Percentiles rank a stretch among this genome's conserved stretches.
These are phyloP conservation scores for Marasmius oreades DNA, from an alignment of 1,284 basidiomycete species.

Conservation along the genomic window DNA sequence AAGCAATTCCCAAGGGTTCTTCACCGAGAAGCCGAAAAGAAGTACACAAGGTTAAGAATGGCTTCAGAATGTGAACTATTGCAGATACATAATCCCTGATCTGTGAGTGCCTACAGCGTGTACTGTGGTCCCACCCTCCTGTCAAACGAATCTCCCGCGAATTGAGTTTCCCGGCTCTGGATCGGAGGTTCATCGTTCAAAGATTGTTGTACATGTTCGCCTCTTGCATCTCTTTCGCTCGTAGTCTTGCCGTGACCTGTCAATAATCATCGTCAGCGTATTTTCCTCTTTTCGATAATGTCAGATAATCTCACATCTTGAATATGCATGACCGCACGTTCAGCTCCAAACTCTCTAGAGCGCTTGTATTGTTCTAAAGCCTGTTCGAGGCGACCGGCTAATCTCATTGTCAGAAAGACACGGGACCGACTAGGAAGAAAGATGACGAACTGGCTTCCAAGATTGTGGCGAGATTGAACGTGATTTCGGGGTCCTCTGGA, in stretches of 20 bases:
- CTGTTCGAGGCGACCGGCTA: slow-evolving; percentile 78
- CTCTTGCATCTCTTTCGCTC: slow-evolving; percentile 61
- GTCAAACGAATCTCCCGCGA: too few relatives aligned
- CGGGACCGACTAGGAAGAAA: slow-evolving; percentile 22
- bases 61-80: too few relatives aligned
- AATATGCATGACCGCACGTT: slow-evolving; percentile 82
- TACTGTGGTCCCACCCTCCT: too few relatives aligned
- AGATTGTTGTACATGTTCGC: slow-evolving; percentile 20
- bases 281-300: background rate
- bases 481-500: slow-evolving; percentile 92
- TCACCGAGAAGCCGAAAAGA: too few relatives aligned
- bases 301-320: slow-evolving; percentile 59
- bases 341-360: slow-evolving; percentile 75
- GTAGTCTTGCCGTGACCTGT: slow-evolving; percentile 79
- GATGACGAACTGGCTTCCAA: slow-evolving; percentile 75
- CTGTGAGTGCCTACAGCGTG: too few relatives aligned
- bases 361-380: slow-evolving; percentile 78
- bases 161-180: too few relatives aligned
- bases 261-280: slow-evolving; percentile 1
- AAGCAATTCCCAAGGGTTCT: too few relatives aligned
- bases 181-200: too few relatives aligned
- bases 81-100: too few relatives aligned
- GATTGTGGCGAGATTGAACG: slow-evolving; percentile 91
- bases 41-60: too few relatives aligned
- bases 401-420: slow-evolving; percentile 25